phyloP scores from a whole-genome alignment of 78 protist genomes.

The Guillardia theta region DNA sequence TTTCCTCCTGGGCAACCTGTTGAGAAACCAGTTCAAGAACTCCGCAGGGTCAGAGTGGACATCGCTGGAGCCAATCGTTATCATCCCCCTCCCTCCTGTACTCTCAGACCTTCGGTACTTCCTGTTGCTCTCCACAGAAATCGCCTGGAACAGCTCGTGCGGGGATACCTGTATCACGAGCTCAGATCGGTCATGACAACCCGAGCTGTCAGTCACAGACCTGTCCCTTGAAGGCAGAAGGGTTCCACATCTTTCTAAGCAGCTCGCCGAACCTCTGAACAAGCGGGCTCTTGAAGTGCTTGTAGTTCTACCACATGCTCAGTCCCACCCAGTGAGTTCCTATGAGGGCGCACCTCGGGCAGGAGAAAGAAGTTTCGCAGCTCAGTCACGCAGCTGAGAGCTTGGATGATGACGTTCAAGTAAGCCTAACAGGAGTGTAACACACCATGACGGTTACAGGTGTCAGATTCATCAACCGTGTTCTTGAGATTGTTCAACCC shows the following conservation, averaged over 20 bases:
- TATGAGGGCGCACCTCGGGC: no score
- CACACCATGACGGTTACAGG: no score
- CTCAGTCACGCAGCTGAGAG: conserved; percentile 67
- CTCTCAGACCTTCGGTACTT: no score
- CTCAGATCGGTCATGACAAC: background rate
- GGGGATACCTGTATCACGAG: background rate
- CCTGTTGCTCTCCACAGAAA: background rate
- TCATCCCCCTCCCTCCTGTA: no score
- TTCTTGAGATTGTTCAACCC: conserved; percentile 91
- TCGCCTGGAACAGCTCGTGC: conserved; percentile 55
- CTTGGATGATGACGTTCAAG: conserved; percentile 89
- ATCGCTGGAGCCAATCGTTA: no score
- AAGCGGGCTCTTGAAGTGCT: background rate
- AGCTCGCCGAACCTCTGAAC: conserved; percentile 72
- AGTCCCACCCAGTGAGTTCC: no score
- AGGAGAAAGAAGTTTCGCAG: conserved; percentile 82
- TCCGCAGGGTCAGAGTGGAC: conserved; percentile 76
- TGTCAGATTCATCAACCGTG: no score
- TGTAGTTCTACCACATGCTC: conserved; percentile 52
- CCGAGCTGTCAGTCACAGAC: conserved; percentile 84
- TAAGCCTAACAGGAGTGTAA: no score
- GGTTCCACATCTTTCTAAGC: conserved; percentile 85
- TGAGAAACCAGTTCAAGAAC: conserved; percentile 76
- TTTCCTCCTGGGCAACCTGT: no score
- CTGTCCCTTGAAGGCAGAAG: conserved; percentile 79